Base-by-base conservation (phyloP, 2,329 filamentous ascomycete genomes). In the Calonectria pseudoturangicola region DNA sequence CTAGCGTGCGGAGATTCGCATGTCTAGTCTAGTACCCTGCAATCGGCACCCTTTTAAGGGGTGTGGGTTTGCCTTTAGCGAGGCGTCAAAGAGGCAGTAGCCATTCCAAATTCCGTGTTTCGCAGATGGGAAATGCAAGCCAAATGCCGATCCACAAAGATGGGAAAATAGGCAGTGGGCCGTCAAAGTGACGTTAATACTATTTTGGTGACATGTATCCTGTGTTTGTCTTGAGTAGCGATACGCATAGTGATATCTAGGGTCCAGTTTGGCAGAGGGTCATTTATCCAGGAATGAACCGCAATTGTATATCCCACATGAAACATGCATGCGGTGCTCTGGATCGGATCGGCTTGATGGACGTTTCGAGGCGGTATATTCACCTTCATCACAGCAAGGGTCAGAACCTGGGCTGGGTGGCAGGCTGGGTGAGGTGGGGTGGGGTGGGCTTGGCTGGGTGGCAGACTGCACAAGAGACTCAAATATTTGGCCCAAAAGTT, bases 341-440 rank as follows among this genome's bases (percentile, higher is more conserved):
- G 54, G 39, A 12, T 16, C 16, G 54, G 33, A 60, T 41, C 13
- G 39, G n/a, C 5, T 15, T 21, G 5, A 9, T 60, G 54, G 13
- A 16, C 16, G 54, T 36, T 2, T n/a, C 33, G 15, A 60, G 25
- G 54, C 21, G 33, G 39, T 21, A 60, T 12, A 36, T n/a, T 58
- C 18, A 36, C 36, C 16, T 60, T 33, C 54, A 60, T 60, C 13
- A 36, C 13, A 9, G 13, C 54, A 60, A 60, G 54, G 54, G 54
- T 60, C 9, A 60, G 33, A 60, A 41, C 54, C 39, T 41, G 54
- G 16, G 33, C 10, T 21, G 9, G 54, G 21, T 21, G 21, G 21
- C 21, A 21, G 21, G 30, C 54, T 58, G n/a, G 16, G n/a, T 39
- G 33, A 15, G 36, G 33, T 5, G 54, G 30, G 51, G 21, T 21